phyloP scores from a whole-genome alignment of 2,329 filamentous ascomycete genomes.

The Ascochyta pisi region DNA sequence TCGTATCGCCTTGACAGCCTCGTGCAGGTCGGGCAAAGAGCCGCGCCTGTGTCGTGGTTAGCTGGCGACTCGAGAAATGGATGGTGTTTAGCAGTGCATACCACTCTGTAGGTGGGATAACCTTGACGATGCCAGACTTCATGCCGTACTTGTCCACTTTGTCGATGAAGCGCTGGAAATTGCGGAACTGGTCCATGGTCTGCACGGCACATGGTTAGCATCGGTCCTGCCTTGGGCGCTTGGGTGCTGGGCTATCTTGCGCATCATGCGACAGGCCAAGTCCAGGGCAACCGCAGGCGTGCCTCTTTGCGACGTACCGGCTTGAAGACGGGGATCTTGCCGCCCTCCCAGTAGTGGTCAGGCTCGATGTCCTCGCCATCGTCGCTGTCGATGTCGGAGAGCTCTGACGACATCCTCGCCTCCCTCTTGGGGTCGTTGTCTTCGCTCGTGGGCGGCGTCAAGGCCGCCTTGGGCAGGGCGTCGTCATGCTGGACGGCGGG shows the following conservation, averaged over 20 bases:
- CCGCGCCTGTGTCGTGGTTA: constrained; percentile 60
- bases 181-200: constrained; percentile 91
- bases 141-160: constrained; percentile 94
- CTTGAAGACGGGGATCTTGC: constrained; percentile 90
- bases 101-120: constrained; percentile 94
- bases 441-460: constrained; percentile 61
- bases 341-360: constrained; percentile 83
- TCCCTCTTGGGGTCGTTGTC: constrained; percentile 55
- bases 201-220: constrained; percentile 43
- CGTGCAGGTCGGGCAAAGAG: constrained; percentile 76
- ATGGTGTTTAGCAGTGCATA: constrained; percentile 54
- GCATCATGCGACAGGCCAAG: constrained; percentile 9
- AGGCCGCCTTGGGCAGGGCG: constrained; percentile 46
- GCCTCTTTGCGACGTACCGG: constrained; percentile 63
- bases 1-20: constrained; percentile 87
- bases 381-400: constrained; percentile 57
- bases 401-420: constrained; percentile 54
- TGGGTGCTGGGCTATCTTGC: background rate
- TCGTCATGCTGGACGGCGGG: constrained; percentile 34
- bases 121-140: constrained; percentile 96
- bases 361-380: constrained; percentile 75
- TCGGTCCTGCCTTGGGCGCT: background rate
- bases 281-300: constrained; percentile 7
- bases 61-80: background rate
- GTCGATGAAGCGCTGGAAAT: constrained; percentile 90